Conservation (phyloP, 176 grass and related monocot genomes). For the Triticum monococcum region DNA sequence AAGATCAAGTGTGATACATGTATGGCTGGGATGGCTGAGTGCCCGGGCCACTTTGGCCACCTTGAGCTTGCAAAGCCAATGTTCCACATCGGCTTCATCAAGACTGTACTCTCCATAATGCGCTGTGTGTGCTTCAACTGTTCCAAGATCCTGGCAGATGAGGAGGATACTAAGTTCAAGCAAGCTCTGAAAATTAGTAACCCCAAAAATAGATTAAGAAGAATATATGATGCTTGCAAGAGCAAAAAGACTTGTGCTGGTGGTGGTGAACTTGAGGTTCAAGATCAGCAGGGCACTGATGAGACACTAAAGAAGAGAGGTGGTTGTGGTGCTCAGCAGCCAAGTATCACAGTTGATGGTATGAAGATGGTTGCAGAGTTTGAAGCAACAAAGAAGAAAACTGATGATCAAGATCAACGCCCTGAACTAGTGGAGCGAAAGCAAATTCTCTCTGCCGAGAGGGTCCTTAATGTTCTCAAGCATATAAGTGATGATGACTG, state of each 20-base stretch:
- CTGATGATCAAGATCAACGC: slow-evolving; percentile 88
- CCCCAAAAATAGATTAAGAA: slow-evolving; percentile 84
- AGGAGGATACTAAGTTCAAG: slow-evolving; percentile 92
- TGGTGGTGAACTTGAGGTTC: slow-evolving; percentile 82
- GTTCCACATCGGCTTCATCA: slow-evolving; percentile 94
- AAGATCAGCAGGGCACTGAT: slow-evolving; percentile 72
- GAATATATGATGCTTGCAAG: slow-evolving; percentile 98
- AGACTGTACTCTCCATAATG: slow-evolving; percentile 95
- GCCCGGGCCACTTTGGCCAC: slow-evolving; percentile 96
- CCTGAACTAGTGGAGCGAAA: slow-evolving; percentile 88
- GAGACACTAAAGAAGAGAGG: slow-evolving; percentile 83
- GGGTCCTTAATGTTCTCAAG: slow-evolving; percentile 95
- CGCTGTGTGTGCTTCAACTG: slow-evolving; percentile 98
- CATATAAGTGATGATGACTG: slow-evolving; percentile 94
- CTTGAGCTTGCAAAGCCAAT: slow-evolving; percentile 98
- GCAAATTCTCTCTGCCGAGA: slow-evolving; percentile 90
- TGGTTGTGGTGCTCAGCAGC: slow-evolving; percentile 96
- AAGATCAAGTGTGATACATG: slow-evolving; percentile 98
- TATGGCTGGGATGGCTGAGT: slow-evolving; percentile 94
- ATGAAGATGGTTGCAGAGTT: slow-evolving; percentile 99
- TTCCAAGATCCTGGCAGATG: slow-evolving; percentile 93
- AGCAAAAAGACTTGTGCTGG: slow-evolving; percentile 87
- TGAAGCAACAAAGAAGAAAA: slow-evolving; percentile 87
- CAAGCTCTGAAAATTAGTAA: slow-evolving; percentile 95
- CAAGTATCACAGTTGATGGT: slow-evolving; percentile 95